These are phyloP conservation scores for Silene uniflora DNA, from an alignment of 148 eudicot genomes.

Conservation along the genomic window DNA sequence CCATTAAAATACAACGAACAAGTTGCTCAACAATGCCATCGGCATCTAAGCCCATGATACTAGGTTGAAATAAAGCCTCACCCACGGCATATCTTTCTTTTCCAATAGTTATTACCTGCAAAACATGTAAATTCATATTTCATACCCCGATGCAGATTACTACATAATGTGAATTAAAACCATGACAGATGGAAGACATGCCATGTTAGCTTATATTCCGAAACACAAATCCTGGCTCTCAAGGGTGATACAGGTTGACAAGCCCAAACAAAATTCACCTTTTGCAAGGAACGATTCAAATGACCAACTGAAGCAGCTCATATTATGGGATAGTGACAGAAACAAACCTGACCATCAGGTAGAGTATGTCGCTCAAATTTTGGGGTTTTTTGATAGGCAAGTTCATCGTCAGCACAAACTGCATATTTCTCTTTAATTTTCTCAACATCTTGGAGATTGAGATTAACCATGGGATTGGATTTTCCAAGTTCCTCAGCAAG, in stretches of 20 bases:
- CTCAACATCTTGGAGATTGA: constrained; percentile 67
- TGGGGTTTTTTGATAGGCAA: constrained; percentile 58
- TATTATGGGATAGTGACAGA: background rate
- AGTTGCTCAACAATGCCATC: constrained; percentile 97
- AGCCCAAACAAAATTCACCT: too few relatives aligned
- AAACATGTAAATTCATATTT: background rate
- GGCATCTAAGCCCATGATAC: constrained; percentile 73
- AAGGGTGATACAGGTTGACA: background rate
- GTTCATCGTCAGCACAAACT: constrained; percentile 86
- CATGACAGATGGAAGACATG: background rate
- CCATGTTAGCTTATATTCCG: background rate
- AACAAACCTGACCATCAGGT: constrained; percentile 93
- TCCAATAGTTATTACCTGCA: constrained; percentile 78
- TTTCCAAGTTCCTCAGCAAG: constrained; percentile 69
- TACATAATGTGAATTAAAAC: background rate
- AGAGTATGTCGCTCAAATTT: constrained; percentile 73
- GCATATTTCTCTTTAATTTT: constrained; percentile 75
- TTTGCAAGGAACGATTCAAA: background rate
- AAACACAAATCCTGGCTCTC: background rate
- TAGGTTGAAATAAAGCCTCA: constrained; percentile 92
- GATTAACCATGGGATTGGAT: constrained; percentile 67
- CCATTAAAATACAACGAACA: constrained; percentile 78
- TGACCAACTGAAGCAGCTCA: constrained; percentile 3
- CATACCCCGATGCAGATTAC: background rate
- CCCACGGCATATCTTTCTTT: constrained; percentile 78